These are phyloP conservation scores for Angomonas ambiguus DNA, from an alignment of 208 protist genomes.

Conservation along the genomic window DNA sequence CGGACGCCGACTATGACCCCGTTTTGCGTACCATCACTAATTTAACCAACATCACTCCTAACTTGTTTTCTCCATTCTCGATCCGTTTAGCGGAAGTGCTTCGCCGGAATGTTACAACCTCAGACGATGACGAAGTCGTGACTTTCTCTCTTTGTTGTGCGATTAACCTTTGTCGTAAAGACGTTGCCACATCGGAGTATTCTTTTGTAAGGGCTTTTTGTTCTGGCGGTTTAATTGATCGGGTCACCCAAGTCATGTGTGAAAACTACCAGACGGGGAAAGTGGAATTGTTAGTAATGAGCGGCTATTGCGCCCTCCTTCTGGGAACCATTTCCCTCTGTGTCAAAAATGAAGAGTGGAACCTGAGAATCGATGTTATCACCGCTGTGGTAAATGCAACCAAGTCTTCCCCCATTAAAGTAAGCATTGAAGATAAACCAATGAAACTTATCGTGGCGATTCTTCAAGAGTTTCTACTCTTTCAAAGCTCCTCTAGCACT, in stretches of 20 bases:
- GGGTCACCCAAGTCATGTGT: slow-evolving; percentile 19
- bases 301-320: slow-evolving; percentile 78
- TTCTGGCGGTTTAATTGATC: background rate
- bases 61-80: background rate
- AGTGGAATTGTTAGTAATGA: slow-evolving; percentile 58
- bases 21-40: slow-evolving; percentile 5
- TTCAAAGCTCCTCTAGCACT: slow-evolving; percentile 67
- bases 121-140: slow-evolving; percentile 20
- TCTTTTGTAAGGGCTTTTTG: background rate
- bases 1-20: background rate
- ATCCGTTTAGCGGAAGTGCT: background rate
- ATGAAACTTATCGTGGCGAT: slow-evolving; percentile 77
- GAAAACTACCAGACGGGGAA: slow-evolving; percentile 22
- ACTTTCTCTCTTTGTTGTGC: slow-evolving; percentile 65
- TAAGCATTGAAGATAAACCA: slow-evolving; percentile 24
- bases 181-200: slow-evolving; percentile 17
- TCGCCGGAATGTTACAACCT: background rate
- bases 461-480: slow-evolving; percentile 85
- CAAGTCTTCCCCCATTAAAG: slow-evolving; percentile 19
- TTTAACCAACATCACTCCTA: slow-evolving; percentile 3
- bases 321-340: slow-evolving; percentile 57
- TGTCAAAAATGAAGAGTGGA: background rate
- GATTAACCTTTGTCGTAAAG: slow-evolving; percentile 71
- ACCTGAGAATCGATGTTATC: slow-evolving; percentile 39
- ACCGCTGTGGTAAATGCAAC: slow-evolving; percentile 50